phyloP scores from a whole-genome alignment of 2,329 filamentous ascomycete genomes.

The Cytospora piceae region DNA sequence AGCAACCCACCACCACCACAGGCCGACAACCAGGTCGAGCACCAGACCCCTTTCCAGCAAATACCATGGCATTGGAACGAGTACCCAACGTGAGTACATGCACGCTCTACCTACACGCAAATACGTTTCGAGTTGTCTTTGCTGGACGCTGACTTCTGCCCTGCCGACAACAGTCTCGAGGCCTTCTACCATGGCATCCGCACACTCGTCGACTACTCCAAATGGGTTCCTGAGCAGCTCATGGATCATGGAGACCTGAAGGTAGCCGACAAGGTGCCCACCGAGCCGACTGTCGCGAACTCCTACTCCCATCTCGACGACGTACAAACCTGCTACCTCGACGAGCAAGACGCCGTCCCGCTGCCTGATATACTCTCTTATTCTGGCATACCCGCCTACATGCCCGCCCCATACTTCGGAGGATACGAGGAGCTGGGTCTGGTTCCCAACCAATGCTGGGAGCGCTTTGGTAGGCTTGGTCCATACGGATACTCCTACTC shows the following conservation, averaged over 20 bases:
- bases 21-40: conserved; percentile 17
- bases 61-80: conserved; percentile 30
- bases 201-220: conserved; percentile 29
- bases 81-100: conserved; percentile 22
- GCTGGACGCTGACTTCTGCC: conserved; percentile 3
- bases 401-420: conserved; percentile 65
- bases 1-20: conserved; percentile 8
- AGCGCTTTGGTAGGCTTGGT: conserved; percentile 70
- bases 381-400: conserved; percentile 62
- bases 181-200: conserved; percentile 29
- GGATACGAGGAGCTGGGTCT: conserved; percentile 64
- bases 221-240: conserved; percentile 29
- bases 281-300: conserved; percentile 21
- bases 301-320: conserved; percentile 26
- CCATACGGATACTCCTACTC: conserved; percentile 68
- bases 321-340: conserved; percentile 50
- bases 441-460: conserved; percentile 67
- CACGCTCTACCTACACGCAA: neutral
- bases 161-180: conserved; percentile 15
- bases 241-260: conserved; percentile 24
- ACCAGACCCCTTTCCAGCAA: conserved; percentile 26
- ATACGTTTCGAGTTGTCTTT: neutral
- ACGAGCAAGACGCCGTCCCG: conserved; percentile 52
- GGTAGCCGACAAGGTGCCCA: conserved; percentile 24
- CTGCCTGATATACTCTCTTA: conserved; percentile 59